Conservation (phyloP, 768 basidiomycete genomes). For the Termitomyces sp. region DNA sequence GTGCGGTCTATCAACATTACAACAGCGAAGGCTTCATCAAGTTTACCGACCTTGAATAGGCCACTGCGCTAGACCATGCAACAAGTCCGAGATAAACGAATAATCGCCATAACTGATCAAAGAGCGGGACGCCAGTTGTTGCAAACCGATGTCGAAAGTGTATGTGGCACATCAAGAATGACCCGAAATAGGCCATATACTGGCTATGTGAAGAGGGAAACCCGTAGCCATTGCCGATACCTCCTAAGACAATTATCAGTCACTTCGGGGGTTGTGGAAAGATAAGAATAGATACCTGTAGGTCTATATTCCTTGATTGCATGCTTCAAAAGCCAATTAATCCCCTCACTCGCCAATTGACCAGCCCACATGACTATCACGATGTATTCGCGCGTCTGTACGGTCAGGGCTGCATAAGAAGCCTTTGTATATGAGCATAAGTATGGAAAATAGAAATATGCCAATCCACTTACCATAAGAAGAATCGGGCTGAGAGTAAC, state of each 20-base stretch:
- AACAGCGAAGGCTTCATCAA: neutral
- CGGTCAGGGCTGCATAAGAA: slow-evolving; percentile 69
- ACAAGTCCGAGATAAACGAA: slow-evolving; percentile 44
- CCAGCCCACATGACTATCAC: slow-evolving; percentile 83
- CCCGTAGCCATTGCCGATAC: slow-evolving; percentile 69
- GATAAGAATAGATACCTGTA: slow-evolving; percentile 34
- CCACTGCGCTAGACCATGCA: slow-evolving; percentile 58
- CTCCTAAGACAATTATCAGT: slow-evolving; percentile 27
- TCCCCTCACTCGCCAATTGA: slow-evolving; percentile 63
- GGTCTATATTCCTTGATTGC: slow-evolving; percentile 67
- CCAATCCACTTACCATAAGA: slow-evolving; percentile 48
- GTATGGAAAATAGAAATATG: too few relatives aligned
- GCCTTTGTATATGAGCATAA: slow-evolving; percentile 37
- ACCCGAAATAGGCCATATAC: slow-evolving; percentile 83
- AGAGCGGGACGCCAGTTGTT: slow-evolving; percentile 39
- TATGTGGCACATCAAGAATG: slow-evolving; percentile 72
- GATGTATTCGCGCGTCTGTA: slow-evolving; percentile 74
- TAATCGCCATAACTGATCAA: slow-evolving; percentile 49
- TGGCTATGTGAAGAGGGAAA: slow-evolving; percentile 90
- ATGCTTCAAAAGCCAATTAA: slow-evolving; percentile 68
- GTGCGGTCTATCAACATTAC: neutral
- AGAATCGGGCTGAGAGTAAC: slow-evolving; percentile 67
- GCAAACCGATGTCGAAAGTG: slow-evolving; percentile 63
- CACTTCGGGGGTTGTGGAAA: too few relatives aligned
- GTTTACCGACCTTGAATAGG: slow-evolving; percentile 65